phyloP scores from a whole-genome alignment of 116 monocot genomes.

The Cymodocea nodosa region DNA sequence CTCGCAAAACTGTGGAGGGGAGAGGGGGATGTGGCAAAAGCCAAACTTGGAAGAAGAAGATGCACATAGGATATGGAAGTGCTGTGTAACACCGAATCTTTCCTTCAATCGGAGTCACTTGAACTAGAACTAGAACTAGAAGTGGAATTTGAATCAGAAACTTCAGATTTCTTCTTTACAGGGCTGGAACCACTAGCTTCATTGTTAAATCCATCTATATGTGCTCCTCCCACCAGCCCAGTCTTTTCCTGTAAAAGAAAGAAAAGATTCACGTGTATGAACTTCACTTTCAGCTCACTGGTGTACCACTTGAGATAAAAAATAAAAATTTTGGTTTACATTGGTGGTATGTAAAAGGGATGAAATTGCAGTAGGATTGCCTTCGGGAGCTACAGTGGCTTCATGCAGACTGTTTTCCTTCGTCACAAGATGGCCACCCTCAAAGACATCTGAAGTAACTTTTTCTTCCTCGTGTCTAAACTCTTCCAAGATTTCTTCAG shows the following conservation, averaged over 20 bases:
- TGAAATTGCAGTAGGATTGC: background rate
- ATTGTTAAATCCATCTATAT: background rate
- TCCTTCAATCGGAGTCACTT: constrained; percentile 1
- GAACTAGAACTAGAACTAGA: constrained; percentile 4
- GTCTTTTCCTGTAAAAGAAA: background rate
- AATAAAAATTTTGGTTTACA: background rate
- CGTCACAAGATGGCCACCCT: background rate
- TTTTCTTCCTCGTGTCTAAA: constrained; percentile 22
- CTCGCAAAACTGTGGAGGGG: too few species aligned
- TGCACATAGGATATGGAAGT: background rate
- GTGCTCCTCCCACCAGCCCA: background rate
- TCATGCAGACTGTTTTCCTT: background rate
- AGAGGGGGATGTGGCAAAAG: too few species aligned
- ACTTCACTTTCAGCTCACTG: background rate
- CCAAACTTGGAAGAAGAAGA: background rate
- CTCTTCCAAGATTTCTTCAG: constrained; percentile 25
- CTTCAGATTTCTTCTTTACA: background rate
- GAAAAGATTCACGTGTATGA: too few species aligned
- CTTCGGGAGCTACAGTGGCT: background rate
- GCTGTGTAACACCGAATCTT: too few species aligned
- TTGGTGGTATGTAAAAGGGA: background rate
- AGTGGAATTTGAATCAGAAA: background rate
- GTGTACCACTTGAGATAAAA: background rate
- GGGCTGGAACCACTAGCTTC: background rate
- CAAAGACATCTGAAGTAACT: background rate